Conservation (phyloP, 1,139 yeast genomes). For the Zygoascus meyerae region DNA sequence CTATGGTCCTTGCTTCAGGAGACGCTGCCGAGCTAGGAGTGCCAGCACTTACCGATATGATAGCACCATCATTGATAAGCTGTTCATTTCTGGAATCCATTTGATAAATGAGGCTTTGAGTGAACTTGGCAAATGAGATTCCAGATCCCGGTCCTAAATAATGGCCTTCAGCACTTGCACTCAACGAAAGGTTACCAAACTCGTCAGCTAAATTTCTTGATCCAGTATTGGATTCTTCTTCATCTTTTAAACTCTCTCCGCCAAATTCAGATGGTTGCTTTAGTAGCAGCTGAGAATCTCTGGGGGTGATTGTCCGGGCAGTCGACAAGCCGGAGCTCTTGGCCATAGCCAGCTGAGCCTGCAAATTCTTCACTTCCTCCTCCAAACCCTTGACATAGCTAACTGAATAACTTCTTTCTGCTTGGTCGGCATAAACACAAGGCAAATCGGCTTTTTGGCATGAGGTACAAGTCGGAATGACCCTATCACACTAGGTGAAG, state of each 20-base stretch:
- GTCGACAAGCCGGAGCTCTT: neutral
- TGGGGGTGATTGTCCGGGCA: neutral
- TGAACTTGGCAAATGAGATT: constrained; percentile 22
- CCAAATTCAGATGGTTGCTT: too few relatives aligned
- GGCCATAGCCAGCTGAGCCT: constrained; percentile 7
- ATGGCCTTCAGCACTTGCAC: constrained; percentile 21
- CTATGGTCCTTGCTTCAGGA: neutral
- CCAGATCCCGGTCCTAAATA: constrained; percentile 26
- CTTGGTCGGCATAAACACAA: constrained; percentile 18
- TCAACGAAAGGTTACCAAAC: constrained; percentile 18
- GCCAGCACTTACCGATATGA: constrained; percentile 7
- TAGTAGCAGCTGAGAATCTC: neutral
- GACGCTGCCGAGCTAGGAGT: neutral
- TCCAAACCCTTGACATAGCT: constrained; percentile 17
- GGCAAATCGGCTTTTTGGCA: constrained; percentile 13
- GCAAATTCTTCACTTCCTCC: constrained; percentile 11
- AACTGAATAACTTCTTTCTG: constrained; percentile 16
- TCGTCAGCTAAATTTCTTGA: constrained; percentile 15
- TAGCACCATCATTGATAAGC: constrained; percentile 14
- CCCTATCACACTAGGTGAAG: constrained; percentile 19
- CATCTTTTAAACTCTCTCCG: neutral
- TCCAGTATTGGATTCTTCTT: neutral
- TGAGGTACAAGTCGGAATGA: constrained; percentile 18
- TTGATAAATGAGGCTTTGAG: constrained; percentile 20
- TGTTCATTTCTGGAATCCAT: constrained; percentile 15